phyloP scores from a whole-genome alignment of 2,329 filamentous ascomycete genomes.

The Thermothelomyces thermophilus region DNA sequence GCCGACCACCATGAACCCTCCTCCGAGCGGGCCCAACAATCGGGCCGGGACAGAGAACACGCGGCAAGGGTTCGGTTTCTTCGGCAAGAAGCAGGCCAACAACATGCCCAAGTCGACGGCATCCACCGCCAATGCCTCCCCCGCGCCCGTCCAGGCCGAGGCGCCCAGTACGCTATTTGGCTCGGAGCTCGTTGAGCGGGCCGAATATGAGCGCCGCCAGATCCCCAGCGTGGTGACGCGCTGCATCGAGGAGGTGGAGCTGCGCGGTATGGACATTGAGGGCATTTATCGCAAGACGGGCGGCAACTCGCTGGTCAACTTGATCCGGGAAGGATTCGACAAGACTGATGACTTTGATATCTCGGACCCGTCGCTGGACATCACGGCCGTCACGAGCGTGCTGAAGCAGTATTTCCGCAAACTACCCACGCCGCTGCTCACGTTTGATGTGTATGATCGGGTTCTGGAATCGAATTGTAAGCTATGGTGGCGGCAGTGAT shows the following conservation, averaged over 20 bases:
- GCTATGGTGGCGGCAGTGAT: conserved; percentile 28
- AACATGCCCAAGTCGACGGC: conserved; percentile 46
- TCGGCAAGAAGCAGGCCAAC: conserved; percentile 40
- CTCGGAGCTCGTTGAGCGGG: conserved; percentile 77
- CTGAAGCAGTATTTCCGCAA: conserved; percentile 97
- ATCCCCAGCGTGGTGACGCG: conserved; percentile 87
- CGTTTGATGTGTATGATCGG: conserved; percentile 85
- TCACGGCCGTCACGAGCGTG: conserved; percentile 90
- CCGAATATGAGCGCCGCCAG: conserved; percentile 80
- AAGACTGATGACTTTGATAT: conserved; percentile 82
- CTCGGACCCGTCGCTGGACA: conserved; percentile 87
- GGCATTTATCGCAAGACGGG: conserved; percentile 98
- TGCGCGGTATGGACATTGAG: conserved; percentile 93
- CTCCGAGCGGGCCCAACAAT: conserved; percentile 14
- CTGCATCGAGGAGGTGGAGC: conserved; percentile 94
- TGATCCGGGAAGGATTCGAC: conserved; percentile 87
- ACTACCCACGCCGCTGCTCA: conserved; percentile 80
- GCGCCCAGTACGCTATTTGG: conserved; percentile 67
- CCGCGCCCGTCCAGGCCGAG: conserved; percentile 38
- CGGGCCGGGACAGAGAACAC: conserved; percentile 29
- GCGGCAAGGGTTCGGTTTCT: conserved; percentile 65
- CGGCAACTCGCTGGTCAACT: conserved; percentile 82
- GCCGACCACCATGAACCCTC: conserved; percentile 29
- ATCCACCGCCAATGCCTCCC: conserved; percentile 37
- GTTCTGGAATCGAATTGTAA: conserved; percentile 74